Evolutionary conservation across 2,329 filamentous ascomycete genomes (phyloP).

Genomic region (Verticillium alfalfae): DNA sequence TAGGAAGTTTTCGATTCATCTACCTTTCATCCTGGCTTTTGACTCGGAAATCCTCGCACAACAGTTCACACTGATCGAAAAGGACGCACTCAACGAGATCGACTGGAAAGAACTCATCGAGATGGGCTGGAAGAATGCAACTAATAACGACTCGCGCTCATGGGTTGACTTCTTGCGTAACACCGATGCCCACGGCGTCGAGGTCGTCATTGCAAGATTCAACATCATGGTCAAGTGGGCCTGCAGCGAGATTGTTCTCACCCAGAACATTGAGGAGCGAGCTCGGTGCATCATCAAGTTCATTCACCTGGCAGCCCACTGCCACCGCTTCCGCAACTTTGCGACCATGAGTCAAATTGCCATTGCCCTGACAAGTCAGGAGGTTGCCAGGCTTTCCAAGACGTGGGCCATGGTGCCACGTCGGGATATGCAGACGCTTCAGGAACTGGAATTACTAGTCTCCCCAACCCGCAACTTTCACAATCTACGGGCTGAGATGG

Average conservation of each 20-base stretch:
- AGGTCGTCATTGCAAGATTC: conserved; percentile 80
- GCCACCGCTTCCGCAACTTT: conserved; percentile 72
- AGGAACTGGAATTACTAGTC: conserved; percentile 65
- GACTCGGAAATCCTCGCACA: conserved; percentile 74
- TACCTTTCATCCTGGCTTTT: conserved; percentile 77
- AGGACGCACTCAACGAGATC: conserved; percentile 79
- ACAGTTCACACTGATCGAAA: conserved; percentile 81
- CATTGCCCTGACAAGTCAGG: conserved; percentile 69
- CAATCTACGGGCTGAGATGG: conserved; percentile 74
- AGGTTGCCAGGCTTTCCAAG: conserved; percentile 59
- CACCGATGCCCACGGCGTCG: conserved; percentile 67
- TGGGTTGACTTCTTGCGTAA: conserved; percentile 79
- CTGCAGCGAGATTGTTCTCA: conserved; percentile 73
- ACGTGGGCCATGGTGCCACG: conserved; percentile 69
- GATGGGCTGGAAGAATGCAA: conserved; percentile 71
- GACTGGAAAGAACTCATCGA: conserved; percentile 86
- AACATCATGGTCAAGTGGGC: conserved; percentile 88
- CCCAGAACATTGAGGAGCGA: conserved; percentile 64
- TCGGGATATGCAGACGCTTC: conserved; percentile 59
- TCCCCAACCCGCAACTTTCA: conserved; percentile 75
- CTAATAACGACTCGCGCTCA: conserved; percentile 60
- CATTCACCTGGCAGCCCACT: conserved; percentile 75
- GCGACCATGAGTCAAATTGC: conserved; percentile 78
- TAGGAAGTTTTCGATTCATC: conserved; percentile 49
- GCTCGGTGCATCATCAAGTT: conserved; percentile 74